phyloP scores from a whole-genome alignment of 345 rosid genomes.

The Rhizophora apiculata region DNA sequence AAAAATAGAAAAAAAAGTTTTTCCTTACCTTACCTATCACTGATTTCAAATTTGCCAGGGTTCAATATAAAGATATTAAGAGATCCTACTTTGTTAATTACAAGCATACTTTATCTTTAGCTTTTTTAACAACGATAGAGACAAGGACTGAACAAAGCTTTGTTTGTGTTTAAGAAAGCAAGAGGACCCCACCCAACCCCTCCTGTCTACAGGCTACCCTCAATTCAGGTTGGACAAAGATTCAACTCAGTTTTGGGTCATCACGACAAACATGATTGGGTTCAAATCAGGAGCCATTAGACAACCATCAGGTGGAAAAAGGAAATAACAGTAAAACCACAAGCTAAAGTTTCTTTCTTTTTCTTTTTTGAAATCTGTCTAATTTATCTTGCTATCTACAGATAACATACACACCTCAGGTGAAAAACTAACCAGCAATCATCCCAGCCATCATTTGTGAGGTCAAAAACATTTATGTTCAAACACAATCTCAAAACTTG shows the following conservation, averaged over 20 bases:
- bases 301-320: too few relatives aligned
- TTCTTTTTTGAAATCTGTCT: too few relatives aligned
- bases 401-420: too few relatives aligned
- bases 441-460: not conserved
- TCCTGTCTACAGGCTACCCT: not conserved
- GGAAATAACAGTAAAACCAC: too few relatives aligned
- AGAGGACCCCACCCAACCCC: conserved; percentile 14
- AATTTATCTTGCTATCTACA: too few relatives aligned
- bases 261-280: conserved; percentile 11
- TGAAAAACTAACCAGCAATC: too few relatives aligned
- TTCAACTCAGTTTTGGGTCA: conserved; percentile 3
- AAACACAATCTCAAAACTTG: not conserved
- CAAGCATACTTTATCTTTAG: not conserved
- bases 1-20: too few relatives aligned
- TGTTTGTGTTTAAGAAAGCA: conserved; percentile 6
- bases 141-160: not conserved
- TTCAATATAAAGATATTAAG: too few relatives aligned
- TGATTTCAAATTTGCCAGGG: too few relatives aligned
- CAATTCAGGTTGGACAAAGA: not conserved
- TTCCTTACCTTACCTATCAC: too few relatives aligned
- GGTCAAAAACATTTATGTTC: not conserved
- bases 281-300: not conserved
- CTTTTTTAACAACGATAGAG: conserved; percentile 1
- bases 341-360: too few relatives aligned
- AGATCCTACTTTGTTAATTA: not conserved